These are phyloP conservation scores for Macadamia tetraphylla DNA, from an alignment of 164 flowering plant species.

Conservation along the genomic window DNA sequence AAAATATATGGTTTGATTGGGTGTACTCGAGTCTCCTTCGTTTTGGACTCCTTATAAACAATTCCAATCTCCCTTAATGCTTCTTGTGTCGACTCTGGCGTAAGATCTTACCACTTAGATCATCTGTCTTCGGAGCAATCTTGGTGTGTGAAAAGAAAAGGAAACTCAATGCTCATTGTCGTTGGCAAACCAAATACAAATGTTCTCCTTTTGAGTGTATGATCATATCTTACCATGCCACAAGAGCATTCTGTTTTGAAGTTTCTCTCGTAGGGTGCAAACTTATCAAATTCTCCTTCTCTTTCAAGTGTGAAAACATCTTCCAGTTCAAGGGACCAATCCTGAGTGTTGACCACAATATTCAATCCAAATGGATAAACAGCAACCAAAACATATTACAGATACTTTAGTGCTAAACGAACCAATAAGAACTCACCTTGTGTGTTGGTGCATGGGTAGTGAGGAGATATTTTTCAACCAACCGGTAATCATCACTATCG, in stretches of 20 bases:
- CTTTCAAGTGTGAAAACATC: slow-evolving; percentile 92
- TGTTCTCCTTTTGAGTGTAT: not conserved
- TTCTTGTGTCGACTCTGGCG: too few species aligned
- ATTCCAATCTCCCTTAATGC: too few species aligned
- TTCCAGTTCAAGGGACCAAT: slow-evolving; percentile 89
- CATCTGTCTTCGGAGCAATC: too few species aligned
- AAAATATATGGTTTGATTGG: too few species aligned
- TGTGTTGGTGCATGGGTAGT: slow-evolving; percentile 96
- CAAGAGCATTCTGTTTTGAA: slow-evolving; percentile 87
- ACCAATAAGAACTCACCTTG: slow-evolving; percentile 42
- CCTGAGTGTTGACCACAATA: slow-evolving; percentile 33
- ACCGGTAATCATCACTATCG: slow-evolving; percentile 69
- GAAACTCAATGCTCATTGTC: too few species aligned
- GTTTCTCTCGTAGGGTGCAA: slow-evolving; percentile 60
- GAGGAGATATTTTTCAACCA: slow-evolving; percentile 80
- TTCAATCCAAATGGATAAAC: not conserved
- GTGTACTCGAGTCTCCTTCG: too few species aligned
- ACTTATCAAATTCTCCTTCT: slow-evolving; percentile 80
- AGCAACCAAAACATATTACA: not conserved
- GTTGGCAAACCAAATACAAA: too few species aligned
- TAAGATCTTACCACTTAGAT: too few species aligned
- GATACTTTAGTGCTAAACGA: not conserved
- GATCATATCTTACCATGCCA: slow-evolving; percentile 78
- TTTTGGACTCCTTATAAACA: too few species aligned
- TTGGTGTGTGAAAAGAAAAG: too few species aligned